Evolutionary conservation across 345 rosid genomes (phyloP).

Genomic region (Eucalyptus globulus): DNA sequence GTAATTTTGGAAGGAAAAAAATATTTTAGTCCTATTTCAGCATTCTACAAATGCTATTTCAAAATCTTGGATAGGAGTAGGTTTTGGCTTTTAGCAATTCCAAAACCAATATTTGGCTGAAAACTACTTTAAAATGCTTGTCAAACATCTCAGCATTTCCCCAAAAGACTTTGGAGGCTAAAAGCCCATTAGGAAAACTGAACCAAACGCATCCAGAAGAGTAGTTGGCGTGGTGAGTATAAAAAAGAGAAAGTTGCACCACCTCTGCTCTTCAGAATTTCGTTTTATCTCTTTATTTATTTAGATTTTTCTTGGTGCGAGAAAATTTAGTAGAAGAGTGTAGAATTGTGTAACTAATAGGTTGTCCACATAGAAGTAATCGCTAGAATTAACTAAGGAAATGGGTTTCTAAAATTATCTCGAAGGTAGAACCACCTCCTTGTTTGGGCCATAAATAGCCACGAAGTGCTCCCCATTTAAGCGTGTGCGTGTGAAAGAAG

Average conservation of each 20-base stretch:
- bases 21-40: neutral
- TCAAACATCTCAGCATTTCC: no score
- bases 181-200: rapidly evolving
- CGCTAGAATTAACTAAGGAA: neutral
- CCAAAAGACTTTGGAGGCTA: no score
- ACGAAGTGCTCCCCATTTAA: neutral
- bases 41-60: neutral
- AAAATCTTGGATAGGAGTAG: neutral
- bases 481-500: neutral
- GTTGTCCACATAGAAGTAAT: neutral
- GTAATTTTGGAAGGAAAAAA: no score
- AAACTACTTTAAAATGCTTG: no score
- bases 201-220: neutral
- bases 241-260: neutral
- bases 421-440: neutral
- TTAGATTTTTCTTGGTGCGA: neutral
- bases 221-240: neutral
- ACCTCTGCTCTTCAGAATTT: neutral
- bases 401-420: neutral
- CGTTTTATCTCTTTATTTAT: neutral
- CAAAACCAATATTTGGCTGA: no score
- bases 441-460: neutral
- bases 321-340: neutral
- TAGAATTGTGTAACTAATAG: neutral
- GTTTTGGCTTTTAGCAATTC: no score